Percentiles rank a stretch among this genome's conserved stretches.
Evolutionary conservation across 2,329 filamentous ascomycete genomes (phyloP).

Genomic region (Hypoxylon sp.): DNA sequence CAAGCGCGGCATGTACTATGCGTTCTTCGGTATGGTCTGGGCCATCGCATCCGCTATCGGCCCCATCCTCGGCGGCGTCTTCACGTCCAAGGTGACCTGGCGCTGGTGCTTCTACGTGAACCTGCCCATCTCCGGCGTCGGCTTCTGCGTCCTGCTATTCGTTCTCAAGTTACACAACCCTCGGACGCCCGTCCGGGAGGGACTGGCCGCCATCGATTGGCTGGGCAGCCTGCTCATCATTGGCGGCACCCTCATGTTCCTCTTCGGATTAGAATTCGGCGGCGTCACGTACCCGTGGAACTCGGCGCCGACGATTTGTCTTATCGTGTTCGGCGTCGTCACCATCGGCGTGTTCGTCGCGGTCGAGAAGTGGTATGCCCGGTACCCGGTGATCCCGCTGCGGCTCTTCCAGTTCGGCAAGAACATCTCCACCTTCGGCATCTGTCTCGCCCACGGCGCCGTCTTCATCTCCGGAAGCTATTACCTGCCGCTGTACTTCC

Average conservation of each 20-base stretch:
- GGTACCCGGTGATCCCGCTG: constrained; percentile 75
- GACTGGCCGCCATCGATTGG: constrained; percentile 64
- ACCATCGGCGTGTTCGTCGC: constrained; percentile 65
- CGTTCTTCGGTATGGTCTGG: constrained; percentile 73
- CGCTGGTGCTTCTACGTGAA: constrained; percentile 59
- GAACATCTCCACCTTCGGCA: constrained; percentile 66
- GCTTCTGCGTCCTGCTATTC: constrained; percentile 54
- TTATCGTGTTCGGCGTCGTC: constrained; percentile 63
- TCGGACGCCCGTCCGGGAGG: constrained; percentile 64
- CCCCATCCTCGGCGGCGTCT: constrained; percentile 62
- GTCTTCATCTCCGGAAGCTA: constrained; percentile 75
- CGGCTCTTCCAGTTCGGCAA: constrained; percentile 67
- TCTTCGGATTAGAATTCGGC: constrained; percentile 70
- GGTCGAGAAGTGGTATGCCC: constrained; percentile 72
- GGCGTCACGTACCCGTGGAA: constrained; percentile 63
- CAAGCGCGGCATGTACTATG: constrained; percentile 64
- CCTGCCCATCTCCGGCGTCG: no score
- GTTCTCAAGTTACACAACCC: constrained; percentile 69
- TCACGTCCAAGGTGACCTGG: constrained; percentile 62
- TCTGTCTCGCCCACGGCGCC: constrained; percentile 61
- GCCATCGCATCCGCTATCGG: constrained; percentile 66
- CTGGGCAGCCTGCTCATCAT: constrained; percentile 66
- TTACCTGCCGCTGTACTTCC: constrained; percentile 80
- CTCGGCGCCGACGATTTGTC: constrained; percentile 63
- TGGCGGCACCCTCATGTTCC: constrained; percentile 67